Conservation (phyloP, 768 basidiomycete genomes). For the Mrakia frigida region DNA sequence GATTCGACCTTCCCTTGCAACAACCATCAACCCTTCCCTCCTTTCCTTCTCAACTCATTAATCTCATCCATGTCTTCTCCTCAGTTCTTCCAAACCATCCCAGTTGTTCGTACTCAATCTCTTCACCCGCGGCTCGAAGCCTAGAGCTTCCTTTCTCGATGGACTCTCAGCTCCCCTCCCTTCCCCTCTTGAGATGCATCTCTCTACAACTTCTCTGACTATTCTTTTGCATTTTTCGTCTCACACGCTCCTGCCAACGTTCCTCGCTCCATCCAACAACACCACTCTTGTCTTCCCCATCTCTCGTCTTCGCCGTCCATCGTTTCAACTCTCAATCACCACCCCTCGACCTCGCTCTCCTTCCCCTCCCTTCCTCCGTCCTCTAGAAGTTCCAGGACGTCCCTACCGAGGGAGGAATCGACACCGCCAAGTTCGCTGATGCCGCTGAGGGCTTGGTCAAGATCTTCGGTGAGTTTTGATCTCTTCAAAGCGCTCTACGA, state of each 20-base stretch:
- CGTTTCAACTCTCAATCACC: too few relatives aligned
- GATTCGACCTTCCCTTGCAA: not conserved
- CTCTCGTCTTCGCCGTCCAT: not conserved
- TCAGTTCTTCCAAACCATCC: slow-evolving; percentile 30
- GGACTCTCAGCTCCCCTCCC: not conserved
- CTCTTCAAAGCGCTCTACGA: not conserved
- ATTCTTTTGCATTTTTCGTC: not conserved
- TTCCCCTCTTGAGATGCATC: not conserved
- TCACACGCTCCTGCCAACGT: not conserved
- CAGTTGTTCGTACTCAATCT: slow-evolving; percentile 18
- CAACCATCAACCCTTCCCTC: not conserved
- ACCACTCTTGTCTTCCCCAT: too few relatives aligned
- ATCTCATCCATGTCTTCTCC: slow-evolving; percentile 6
- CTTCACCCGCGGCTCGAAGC: not conserved
- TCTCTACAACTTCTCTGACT: not conserved
- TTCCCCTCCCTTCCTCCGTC: not conserved
- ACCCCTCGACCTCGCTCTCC: not conserved
- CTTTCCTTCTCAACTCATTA: not conserved
- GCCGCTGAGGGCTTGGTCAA: slow-evolving; percentile 82
- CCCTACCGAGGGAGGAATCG: slow-evolving; percentile 75
- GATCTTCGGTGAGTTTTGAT: slow-evolving; percentile 69
- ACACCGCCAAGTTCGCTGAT: slow-evolving; percentile 80
- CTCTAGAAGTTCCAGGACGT: slow-evolving; percentile 88
- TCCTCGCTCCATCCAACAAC: not conserved
- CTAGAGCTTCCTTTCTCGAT: too few relatives aligned